Percentiles rank a stretch among this genome's conserved stretches.
Conservation (phyloP, 2,329 filamentous ascomycete genomes). For the Cylindrodendrum hubeiense region DNA sequence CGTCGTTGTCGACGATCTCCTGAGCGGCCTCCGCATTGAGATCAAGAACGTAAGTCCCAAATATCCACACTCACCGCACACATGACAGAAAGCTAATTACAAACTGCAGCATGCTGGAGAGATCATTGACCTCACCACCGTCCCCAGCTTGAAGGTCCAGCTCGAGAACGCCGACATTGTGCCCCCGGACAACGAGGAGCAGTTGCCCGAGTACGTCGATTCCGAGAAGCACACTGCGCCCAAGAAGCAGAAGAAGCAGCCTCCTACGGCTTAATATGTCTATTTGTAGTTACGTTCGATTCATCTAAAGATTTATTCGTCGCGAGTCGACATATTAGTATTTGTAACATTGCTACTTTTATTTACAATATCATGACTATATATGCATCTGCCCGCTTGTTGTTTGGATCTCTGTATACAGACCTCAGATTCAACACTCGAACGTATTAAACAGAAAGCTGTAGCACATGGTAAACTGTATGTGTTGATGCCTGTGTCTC, state of each 20-base stretch:
- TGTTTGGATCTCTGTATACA: too few relatives aligned
- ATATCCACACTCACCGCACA: not conserved
- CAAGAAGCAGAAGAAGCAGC: conserved; percentile 11
- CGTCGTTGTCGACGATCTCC: conserved; percentile 42
- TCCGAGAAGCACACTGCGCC: conserved; percentile 12
- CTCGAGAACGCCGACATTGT: conserved; percentile 48
- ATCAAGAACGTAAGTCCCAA: conserved; percentile 48
- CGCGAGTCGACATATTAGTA: not conserved
- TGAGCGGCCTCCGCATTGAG: conserved; percentile 46
- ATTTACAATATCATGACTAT: too few relatives aligned
- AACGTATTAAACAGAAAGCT: too few relatives aligned
- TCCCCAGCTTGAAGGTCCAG: conserved; percentile 52
- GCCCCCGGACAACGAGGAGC: conserved; percentile 26
- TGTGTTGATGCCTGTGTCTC: too few relatives aligned
- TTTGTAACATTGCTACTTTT: not conserved
- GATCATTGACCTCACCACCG: conserved; percentile 34
- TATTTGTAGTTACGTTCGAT: not conserved
- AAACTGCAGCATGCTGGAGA: conserved; percentile 47
- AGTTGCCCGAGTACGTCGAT: conserved; percentile 42
- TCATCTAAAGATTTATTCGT: not conserved
- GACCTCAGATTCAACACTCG: too few relatives aligned
- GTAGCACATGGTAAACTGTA: too few relatives aligned
- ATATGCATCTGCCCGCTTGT: too few relatives aligned
- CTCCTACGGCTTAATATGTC: not conserved
- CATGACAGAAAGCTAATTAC: not conserved